Base-by-base conservation (phyloP, 495 filamentous ascomycete species). In the Penicillium roqueforti region DNA sequence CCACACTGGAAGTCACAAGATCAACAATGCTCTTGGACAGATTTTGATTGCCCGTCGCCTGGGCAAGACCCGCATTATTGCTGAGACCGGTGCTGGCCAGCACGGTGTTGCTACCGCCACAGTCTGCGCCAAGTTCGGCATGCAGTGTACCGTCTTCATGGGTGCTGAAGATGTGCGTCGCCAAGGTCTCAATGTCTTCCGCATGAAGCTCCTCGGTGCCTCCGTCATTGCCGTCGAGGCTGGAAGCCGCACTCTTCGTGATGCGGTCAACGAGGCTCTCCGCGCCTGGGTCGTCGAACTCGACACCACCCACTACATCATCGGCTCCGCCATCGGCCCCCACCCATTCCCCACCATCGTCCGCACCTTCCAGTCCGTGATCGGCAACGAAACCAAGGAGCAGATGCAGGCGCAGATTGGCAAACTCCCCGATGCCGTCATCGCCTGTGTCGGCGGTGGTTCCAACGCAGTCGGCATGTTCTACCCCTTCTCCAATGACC, bases 341-440 rank as follows among this genome's bases (percentile, higher is more conserved):
- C 92, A 97, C 60, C 92, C 92, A 13, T 97, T 95, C 83, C 92
- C 92, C 0, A 96, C 90, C 38, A 97, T 97, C 51, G 92, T 97
- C 7, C 86, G 92, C 40, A 97, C 91, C 0, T 96, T 97, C 83
- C 93, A 97, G 74, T 90, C 85, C 5, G 85, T 97, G 39, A 96
- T 97, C 51, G 92, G 92, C 5, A 83, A 85, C 55, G 93, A 98
- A 74, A 96, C 95, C 40, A 93, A 91, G 71, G 75, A 83, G 46
- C 95, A 98, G 73, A 87, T 97, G 80, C 74, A 82, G 34, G 81
- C 50, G 4, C 26, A 85, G 61, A 79, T 87, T 62, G 88, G 89
- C 46, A 95, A 95, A 69, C 81, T 97, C 1, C 95, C 93, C 3
- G 93, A 98, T 63, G 93, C 92, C 1, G 90, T 97, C 6, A 89